Percentiles rank a stretch among this genome's conserved stretches.
Evolutionary conservation across 2,329 filamentous ascomycete genomes (phyloP).

Genomic region (Diaporthe sp.): DNA sequence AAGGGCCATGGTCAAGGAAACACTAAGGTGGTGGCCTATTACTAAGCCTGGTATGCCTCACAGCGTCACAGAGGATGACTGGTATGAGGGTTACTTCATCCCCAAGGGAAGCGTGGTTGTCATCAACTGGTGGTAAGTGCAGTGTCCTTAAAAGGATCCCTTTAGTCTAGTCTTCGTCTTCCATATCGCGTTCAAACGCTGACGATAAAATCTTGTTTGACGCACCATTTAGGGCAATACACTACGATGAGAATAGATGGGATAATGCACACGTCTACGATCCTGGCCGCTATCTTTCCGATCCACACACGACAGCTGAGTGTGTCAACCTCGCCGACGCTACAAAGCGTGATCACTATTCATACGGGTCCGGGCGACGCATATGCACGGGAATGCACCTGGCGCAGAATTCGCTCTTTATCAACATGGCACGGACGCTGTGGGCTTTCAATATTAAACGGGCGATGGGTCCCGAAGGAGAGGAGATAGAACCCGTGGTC

Average conservation of each 20-base stretch:
- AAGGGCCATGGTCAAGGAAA: constrained; percentile 51
- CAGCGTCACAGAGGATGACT: constrained; percentile 48
- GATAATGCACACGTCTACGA: constrained; percentile 42
- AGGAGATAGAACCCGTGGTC: constrained; percentile 11
- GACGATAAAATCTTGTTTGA: too few species aligned
- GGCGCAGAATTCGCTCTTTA: constrained; percentile 54
- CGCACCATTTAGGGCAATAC: constrained; percentile 39
- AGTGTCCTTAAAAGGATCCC: too few species aligned
- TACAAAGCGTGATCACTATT: constrained; percentile 50
- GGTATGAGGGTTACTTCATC: constrained; percentile 48
- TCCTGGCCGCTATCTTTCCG: background rate
- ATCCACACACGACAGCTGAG: constrained; percentile 36
- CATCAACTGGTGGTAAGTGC: constrained; percentile 41
- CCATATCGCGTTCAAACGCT: too few species aligned
- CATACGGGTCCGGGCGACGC: constrained; percentile 55
- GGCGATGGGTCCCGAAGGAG: background rate
- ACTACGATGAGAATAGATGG: constrained; percentile 41
- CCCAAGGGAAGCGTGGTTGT: constrained; percentile 49
- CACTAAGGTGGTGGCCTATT: constrained; percentile 51
- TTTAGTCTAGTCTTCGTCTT: too few species aligned
- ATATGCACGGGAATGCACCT: constrained; percentile 59
- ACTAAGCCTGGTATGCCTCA: constrained; percentile 46
- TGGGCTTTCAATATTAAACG: constrained; percentile 55
- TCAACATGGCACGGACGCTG: constrained; percentile 56
- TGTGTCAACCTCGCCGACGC: constrained; percentile 40